Base-by-base conservation (phyloP, 1,139 yeast species). In the Scheffersomyces parashehatae region DNA sequence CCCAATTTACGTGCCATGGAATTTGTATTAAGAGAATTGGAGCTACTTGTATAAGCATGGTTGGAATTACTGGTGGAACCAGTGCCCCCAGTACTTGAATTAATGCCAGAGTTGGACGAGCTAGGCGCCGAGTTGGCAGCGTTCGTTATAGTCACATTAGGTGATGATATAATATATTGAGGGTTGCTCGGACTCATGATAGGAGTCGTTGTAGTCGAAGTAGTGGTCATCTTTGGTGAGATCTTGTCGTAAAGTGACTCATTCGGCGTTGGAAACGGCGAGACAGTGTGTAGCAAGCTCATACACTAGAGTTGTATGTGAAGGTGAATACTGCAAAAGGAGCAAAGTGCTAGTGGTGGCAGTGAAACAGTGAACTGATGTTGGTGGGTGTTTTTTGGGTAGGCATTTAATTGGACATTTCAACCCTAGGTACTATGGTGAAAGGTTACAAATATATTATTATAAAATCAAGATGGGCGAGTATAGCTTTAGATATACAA, bases 211-310 rank as follows among this genome's bases (percentile, higher is more conserved):
- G 36, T n/a, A 13, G 34, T 20, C 20, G 35, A 30, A 20, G 31
- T 36, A 30, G 42, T 20, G 32, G 47, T 37, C 51, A 47, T 47
- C 36, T 47, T 44, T 20, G 51, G 51, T 20, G 51, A 47, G 24
- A 43, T 38, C 34, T 45, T 47, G 30, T 46, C 45, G 31, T 43
- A 45, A 12, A 47, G 41, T 29, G 46, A 39, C 29, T 45, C 47
- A 37, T 47, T 47, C 31, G 51, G 49, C n/a, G 47, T 40, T 11
- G 51, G 51, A 29, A 47, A 45, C 13, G 51, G 49, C 24, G 51
- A 47, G 4, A 31, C 11, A 11, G 34, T 31, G 10, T 31, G 13
- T 31, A 31, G 10, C 11, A 31, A 31, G 34, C 34, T 31, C 34
- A 31, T 31, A 31, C 20, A 31, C 15, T 31, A 31, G 20, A 16